Percentiles rank a stretch among this genome's conserved stretches.
Conservation (phyloP, 139 green algal species). For the Penium margaritaceum region DNA sequence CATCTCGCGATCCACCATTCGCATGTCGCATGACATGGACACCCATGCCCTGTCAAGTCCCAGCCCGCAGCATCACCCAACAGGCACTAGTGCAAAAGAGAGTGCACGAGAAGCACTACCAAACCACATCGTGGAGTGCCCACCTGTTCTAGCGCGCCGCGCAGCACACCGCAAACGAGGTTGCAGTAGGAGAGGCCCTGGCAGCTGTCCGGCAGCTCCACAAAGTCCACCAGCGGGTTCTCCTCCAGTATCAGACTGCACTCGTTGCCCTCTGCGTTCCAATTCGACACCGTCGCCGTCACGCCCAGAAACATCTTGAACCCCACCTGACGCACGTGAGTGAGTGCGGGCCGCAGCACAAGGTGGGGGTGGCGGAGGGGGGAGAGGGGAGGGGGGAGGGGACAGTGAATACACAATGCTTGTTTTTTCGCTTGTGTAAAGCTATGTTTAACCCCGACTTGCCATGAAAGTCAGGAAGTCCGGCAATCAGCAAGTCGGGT, state of each 20-base stretch:
- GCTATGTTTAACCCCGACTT: too few species aligned
- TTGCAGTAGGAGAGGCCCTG: slow-evolving; percentile 77
- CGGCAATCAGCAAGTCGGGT: too few species aligned
- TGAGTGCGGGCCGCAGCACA: neutral
- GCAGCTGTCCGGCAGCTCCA: slow-evolving; percentile 85
- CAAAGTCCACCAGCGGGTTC: slow-evolving; percentile 90
- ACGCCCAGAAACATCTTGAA: slow-evolving; percentile 89
- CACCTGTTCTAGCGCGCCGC: slow-evolving; percentile 69
- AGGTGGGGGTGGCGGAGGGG: neutral
- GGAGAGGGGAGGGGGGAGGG: neutral
- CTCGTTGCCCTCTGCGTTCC: slow-evolving; percentile 72
- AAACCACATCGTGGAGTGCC: neutral
- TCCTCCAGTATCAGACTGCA: slow-evolving; percentile 83
- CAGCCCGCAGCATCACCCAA: neutral
- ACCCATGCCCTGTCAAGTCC: too few species aligned
- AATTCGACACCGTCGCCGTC: slow-evolving; percentile 63
- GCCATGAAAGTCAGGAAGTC: too few species aligned
- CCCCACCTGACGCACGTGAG: slow-evolving; percentile 40
- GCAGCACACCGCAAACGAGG: slow-evolving; percentile 80
- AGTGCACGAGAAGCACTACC: neutral
- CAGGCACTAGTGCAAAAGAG: neutral
- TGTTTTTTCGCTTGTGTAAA: too few species aligned
- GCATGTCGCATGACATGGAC: too few species aligned
- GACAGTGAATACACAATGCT: neutral
- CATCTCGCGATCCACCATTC: neutral